phyloP scores from a whole-genome alignment of 768 basidiomycete species.

The Leccinum boreale region DNA sequence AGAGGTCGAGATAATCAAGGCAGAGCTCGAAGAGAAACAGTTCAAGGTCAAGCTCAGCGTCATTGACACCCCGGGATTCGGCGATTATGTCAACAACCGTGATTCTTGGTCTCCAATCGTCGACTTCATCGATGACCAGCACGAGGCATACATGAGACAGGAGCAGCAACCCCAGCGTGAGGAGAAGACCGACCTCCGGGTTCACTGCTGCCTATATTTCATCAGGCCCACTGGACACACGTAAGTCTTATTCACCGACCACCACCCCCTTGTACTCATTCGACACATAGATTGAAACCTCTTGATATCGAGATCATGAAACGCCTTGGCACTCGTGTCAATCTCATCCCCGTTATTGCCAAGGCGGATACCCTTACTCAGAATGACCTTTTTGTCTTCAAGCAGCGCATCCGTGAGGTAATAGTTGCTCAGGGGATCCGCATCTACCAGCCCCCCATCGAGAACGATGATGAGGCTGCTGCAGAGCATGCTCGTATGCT shows the following conservation, averaged over 20 bases:
- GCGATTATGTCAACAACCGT: conserved; percentile 99
- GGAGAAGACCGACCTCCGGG: conserved; percentile 92
- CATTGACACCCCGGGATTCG: conserved; percentile 98
- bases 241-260: conserved; percentile 45
- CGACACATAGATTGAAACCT: conserved; percentile 69
- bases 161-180: conserved; percentile 97
- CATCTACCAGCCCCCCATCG: conserved; percentile 91
- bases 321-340: conserved; percentile 95
- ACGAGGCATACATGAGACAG: conserved; percentile 94
- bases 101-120: conserved; percentile 98
- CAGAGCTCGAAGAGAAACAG: conserved; percentile 97
- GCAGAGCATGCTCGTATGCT: conserved; percentile 88
- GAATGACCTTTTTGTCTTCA: conserved; percentile 87
- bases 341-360: conserved; percentile 95
- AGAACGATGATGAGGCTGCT: conserved; percentile 79
- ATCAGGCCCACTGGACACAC: conserved; percentile 95
- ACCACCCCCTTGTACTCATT: conserved; percentile 6
- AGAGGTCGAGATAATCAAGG: conserved; percentile 99
- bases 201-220: conserved; percentile 97
- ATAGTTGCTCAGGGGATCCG: conserved; percentile 90
- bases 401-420: conserved; percentile 91
- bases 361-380: conserved; percentile 98
- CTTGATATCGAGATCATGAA: conserved; percentile 99
- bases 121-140: conserved; percentile 97
- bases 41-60: conserved; percentile 99